Percentiles rank a stretch among this genome's conserved stretches.
phyloP scores from a whole-genome alignment of 192 early-diverging fungal genomes.

The Podila epigama region DNA sequence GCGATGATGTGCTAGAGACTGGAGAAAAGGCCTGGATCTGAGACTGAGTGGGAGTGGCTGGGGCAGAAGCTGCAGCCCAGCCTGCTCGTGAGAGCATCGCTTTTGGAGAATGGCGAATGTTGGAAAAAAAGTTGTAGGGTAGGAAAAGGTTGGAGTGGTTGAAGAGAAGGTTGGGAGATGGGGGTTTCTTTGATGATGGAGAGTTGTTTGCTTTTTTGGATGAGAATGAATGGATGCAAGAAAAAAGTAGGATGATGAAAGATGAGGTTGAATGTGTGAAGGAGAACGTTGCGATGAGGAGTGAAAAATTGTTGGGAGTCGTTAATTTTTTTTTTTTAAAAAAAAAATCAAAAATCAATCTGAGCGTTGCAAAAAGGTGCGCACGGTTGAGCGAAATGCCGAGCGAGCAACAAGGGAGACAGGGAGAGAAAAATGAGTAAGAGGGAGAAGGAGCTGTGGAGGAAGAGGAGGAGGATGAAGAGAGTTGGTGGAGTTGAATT shows the following conservation, averaged over 20 bases:
- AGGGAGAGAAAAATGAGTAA: neutral
- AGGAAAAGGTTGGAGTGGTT: neutral
- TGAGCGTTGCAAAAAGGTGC: no score
- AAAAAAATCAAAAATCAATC: no score
- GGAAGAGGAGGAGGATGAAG: neutral
- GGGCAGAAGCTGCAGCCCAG: slow-evolving; percentile 9
- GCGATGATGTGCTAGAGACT: neutral
- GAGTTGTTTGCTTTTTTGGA: no score
- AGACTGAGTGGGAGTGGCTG: neutral
- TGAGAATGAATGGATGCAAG: neutral
- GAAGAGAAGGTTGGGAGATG: neutral
- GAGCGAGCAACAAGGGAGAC: neutral
- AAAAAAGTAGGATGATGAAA: neutral
- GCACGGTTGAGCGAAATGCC: neutral
- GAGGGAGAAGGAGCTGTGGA: neutral
- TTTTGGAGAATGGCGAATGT: neutral
- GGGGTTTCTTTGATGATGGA: neutral
- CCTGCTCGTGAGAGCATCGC: slow-evolving; percentile 13
- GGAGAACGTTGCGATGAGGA: neutral
- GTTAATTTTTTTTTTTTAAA: no score
- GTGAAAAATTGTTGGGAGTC: no score
- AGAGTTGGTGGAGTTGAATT: neutral
- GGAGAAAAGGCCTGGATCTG: no score
- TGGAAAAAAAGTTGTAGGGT: neutral
- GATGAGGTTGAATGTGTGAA: neutral